Conservation (phyloP, 2,329 filamentous ascomycete genomes). For the Cladobotryum protrusum region DNA sequence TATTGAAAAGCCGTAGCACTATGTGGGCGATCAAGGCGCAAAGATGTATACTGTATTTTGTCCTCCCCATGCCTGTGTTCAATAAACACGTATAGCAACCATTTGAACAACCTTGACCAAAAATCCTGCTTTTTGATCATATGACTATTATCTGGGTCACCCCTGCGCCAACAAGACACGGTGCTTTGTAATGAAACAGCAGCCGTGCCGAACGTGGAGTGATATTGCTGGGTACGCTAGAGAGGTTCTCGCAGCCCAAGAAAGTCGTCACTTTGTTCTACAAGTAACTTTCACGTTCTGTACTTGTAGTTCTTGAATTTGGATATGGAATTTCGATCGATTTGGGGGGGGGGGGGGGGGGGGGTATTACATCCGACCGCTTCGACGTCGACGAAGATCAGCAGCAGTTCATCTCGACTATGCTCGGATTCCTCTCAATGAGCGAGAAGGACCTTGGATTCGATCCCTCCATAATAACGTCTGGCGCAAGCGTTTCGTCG, state of each 20-base stretch:
- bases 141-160: no score
- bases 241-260: conserved; percentile 37
- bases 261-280: conserved; percentile 35
- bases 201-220: conserved; percentile 21
- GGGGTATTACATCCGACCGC: conserved; percentile 33
- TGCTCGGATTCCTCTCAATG: conserved; percentile 34
- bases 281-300: conserved; percentile 42
- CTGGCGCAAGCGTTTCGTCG: not conserved
- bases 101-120: no score
- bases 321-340: conserved; percentile 40
- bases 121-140: no score
- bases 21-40: no score
- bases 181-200: no score
- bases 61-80: no score
- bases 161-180: no score
- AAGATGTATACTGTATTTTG: no score
- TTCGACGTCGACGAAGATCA: conserved; percentile 42
- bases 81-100: no score
- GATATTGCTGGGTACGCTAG: conserved; percentile 39
- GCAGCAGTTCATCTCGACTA: conserved; percentile 31
- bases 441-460: conserved; percentile 29
- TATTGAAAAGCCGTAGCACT: no score
- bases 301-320: conserved; percentile 32
- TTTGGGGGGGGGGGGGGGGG: no score
- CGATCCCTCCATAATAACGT: conserved; percentile 33